Evolutionary conservation across 139 green algal genomes (phyloP), one percentile per base, ranked within the genome.

Genomic region (Chlorella sp.): DNA sequence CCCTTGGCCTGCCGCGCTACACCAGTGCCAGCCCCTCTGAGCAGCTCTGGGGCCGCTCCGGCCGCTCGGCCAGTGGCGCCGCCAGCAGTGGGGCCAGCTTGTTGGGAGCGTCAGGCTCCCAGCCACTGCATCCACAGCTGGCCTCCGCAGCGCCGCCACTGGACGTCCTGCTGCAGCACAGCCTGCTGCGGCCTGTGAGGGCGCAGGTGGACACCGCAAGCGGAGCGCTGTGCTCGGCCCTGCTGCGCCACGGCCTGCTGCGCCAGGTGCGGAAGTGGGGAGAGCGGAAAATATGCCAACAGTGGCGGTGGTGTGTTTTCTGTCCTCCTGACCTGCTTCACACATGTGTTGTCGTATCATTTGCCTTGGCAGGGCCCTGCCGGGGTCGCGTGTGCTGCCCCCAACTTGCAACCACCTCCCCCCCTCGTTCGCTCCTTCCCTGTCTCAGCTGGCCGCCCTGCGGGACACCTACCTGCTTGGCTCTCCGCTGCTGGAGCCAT

Each of bases 391-490:
- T 65, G 56, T 20, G 56, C 22, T 24, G 30, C 13, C 9, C 30
- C 22, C 56, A 5, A 65, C 26, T 5, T 65, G 56, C 9, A n/a
- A n/a, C 22, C 56, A 30, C 3, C 13, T 20, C 56, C 30, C 56
- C 9, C 30, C 56, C 26, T 26, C 56, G 22, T 65, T 6, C 56
- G 3, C 9, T 20, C 56, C 56, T 16, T 65, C 22, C 56, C 13
- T 20, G 56, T 20, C 7, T 24, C 79, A 93, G 90, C 88, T 93
- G 72, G 56, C 69, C 32, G 76, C 83, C 44, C 79, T 93, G 81
- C 83, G 81, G 40, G 83, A 72, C 0, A 48, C 84, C 0, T 92
- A 89, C 88, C 88, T 93, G 44, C 58, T 92, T 51, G 81, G 73
- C 36, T 86, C 62, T 51, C 86, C 86, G 24, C 44, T 78, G 67